Percentiles rank a stretch among this genome's conserved stretches.
These are phyloP conservation scores for Thelonectria discophora DNA, from an alignment of 2,329 filamentous ascomycete species.

Conservation along the genomic window DNA sequence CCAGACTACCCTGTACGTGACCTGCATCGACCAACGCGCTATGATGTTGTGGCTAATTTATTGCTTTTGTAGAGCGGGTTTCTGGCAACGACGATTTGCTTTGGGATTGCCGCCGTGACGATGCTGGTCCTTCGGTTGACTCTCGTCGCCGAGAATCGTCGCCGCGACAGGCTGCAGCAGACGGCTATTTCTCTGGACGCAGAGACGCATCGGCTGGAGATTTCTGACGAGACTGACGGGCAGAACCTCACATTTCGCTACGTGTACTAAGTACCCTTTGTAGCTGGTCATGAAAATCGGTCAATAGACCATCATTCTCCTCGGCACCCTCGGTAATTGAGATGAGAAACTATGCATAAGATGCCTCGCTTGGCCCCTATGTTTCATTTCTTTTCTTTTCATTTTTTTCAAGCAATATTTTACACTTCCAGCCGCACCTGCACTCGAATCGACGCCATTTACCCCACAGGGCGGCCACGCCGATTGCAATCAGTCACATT, in stretches of 20 bases:
- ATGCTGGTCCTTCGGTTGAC: slow-evolving; percentile 31
- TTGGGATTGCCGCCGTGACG: slow-evolving; percentile 25
- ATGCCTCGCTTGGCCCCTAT: too few species aligned
- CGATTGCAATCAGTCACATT: too few species aligned
- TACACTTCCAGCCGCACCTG: too few species aligned
- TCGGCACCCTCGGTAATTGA: too few species aligned
- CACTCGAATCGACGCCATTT: too few species aligned
- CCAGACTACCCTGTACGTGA: slow-evolving; percentile 34
- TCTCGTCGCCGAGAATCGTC: slow-evolving; percentile 27
- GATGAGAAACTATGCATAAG: too few species aligned
- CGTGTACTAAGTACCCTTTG: slow-evolving; percentile 31
- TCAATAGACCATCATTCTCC: too few species aligned
- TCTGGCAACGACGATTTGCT: slow-evolving; percentile 34
- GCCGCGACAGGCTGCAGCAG: slow-evolving; percentile 30
- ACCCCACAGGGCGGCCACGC: too few species aligned
- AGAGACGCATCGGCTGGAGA: slow-evolving; percentile 12
- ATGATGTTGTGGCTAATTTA: background rate
- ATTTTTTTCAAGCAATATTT: too few species aligned
- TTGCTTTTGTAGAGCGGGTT: slow-evolving; percentile 29
- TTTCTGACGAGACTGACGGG: slow-evolving; percentile 35
- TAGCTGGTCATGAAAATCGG: too few species aligned
- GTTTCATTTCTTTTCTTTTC: too few species aligned
- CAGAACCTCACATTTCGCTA: slow-evolving; percentile 34
- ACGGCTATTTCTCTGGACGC: background rate
- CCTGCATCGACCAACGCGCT: background rate